phyloP scores from a whole-genome alignment of 1,284 basidiomycete genomes.

The Heterobasidion occidentale region DNA sequence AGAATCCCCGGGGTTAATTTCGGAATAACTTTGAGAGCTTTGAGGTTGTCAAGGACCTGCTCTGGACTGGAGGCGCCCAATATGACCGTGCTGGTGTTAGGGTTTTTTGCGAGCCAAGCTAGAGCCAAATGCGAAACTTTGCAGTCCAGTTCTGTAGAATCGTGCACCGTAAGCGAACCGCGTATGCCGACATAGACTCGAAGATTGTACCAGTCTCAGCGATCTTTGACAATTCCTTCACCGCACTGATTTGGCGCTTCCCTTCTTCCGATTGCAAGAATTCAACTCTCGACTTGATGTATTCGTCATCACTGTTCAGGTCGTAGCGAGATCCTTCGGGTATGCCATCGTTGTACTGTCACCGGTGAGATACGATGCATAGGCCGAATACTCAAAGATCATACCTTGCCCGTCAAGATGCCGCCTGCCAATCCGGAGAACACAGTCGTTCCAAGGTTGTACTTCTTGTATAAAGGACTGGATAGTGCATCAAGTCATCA shows the following conservation, averaged over 20 bases:
- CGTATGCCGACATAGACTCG: background rate
- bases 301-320: conserved; percentile 43
- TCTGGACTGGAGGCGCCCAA: conserved; percentile 53
- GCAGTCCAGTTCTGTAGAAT: conserved; percentile 40
- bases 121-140: conserved; percentile 59
- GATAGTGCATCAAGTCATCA: background rate
- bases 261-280: conserved; percentile 43
- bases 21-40: conserved; percentile 62
- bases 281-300: conserved; percentile 28
- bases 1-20: conserved; percentile 61
- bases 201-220: conserved; percentile 40
- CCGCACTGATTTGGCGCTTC: conserved; percentile 59
- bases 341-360: conserved; percentile 36
- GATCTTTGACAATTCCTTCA: conserved; percentile 57
- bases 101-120: conserved; percentile 64
- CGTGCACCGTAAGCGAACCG: background rate
- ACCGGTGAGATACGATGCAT: background rate
- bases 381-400: background rate
- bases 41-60: conserved; percentile 63
- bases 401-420: conserved; percentile 63
- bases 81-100: conserved; percentile 53
- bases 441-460: conserved; percentile 59
- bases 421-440: conserved; percentile 73
- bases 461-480: conserved; percentile 53
- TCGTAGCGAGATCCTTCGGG: conserved; percentile 59